Evolutionary conservation across 192 early-diverging fungal genomes (phyloP), one percentile per base, ranked within the genome.

Genomic region (Coemansia sp.): DNA sequence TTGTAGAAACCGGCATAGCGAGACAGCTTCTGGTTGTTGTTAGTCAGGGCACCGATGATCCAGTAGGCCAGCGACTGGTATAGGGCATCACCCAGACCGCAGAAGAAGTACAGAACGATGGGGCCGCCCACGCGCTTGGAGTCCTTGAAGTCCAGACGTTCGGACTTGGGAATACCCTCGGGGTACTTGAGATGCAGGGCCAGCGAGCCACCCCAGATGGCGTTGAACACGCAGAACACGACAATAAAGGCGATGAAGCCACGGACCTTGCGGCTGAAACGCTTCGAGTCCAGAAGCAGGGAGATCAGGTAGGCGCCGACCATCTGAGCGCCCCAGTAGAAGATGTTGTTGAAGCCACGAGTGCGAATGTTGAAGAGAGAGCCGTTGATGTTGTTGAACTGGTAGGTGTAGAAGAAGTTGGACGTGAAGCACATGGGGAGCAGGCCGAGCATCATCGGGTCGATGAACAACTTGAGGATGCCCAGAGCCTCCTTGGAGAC

Each of bases 401-500:
- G 89, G 76, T 91, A 91, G 6, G 85, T 83, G 76, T 93, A 93
- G 82, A 88, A 93, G 85, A 90, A 93, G 76, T 93, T 93, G 54
- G 85, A 87, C 16, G 83, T 83, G 62, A 86, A 69, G 79, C 89
- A 91, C 71, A 88, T 80, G 16, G 89, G 89, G 45, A 84, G 71
- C 51, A 93, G 67, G 56, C 62, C 60, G 84, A 87, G 81, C 64
- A 94, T 82, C 47, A 82, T 75, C 37, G 83, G 83, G 69, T 90
- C 90, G 36, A 94, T 40, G 38, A 89, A 90, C 50, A 85, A 71
- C 76, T 89, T 89, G 82, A 91, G 87, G 34, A 92, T 84, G 80
- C 63, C 66, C 3, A 69, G 20, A 3, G 63, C 52, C 53, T 69
- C 86, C 58, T 63, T 76, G 21, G 66, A 71, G 54, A 83, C 82